phyloP scores from a whole-genome alignment of 192 early-diverging fungal species.

The Coemansia sp. region DNA sequence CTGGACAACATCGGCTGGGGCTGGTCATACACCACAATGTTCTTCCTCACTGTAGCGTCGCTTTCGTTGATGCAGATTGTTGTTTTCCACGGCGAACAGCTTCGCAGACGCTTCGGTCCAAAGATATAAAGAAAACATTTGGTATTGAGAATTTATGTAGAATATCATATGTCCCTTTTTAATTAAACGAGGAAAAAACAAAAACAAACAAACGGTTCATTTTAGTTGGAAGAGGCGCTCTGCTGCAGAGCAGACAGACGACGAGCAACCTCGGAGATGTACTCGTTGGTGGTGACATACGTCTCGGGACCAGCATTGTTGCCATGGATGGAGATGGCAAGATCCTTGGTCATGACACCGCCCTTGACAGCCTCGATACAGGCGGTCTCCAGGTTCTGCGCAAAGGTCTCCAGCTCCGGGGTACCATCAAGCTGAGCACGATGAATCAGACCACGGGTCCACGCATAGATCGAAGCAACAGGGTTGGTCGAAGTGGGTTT shows the following conservation, averaged over 20 bases:
- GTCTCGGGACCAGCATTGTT: conserved; percentile 69
- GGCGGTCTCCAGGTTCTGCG: conserved; percentile 77
- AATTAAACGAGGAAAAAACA: background rate
- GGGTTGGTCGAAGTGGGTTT: conserved; percentile 95
- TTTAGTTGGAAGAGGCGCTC: conserved; percentile 14
- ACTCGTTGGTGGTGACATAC: conserved; percentile 86
- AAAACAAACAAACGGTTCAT: background rate
- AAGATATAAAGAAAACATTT: background rate
- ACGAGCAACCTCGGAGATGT: conserved; percentile 81
- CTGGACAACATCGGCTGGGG: conserved; percentile 50
- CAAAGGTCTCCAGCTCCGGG: conserved; percentile 70
- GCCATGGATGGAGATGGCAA: conserved; percentile 93
- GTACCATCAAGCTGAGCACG: conserved; percentile 92
- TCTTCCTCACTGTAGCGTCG: conserved; percentile 27
- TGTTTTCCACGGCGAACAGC: conserved; percentile 26
- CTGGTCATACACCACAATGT: conserved; percentile 46
- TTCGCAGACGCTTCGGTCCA: conserved; percentile 36
- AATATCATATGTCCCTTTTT: background rate
- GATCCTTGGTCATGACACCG: conserved; percentile 96
- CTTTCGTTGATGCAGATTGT: conserved; percentile 29
- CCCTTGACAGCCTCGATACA: conserved; percentile 85
- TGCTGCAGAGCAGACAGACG: conserved; percentile 54
- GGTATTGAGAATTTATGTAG: background rate
- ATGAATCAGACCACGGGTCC: conserved; percentile 91
- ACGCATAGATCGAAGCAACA: conserved; percentile 95